Conservation (phyloP, 2,329 filamentous ascomycete species). For the Colletotrichum salicis region DNA sequence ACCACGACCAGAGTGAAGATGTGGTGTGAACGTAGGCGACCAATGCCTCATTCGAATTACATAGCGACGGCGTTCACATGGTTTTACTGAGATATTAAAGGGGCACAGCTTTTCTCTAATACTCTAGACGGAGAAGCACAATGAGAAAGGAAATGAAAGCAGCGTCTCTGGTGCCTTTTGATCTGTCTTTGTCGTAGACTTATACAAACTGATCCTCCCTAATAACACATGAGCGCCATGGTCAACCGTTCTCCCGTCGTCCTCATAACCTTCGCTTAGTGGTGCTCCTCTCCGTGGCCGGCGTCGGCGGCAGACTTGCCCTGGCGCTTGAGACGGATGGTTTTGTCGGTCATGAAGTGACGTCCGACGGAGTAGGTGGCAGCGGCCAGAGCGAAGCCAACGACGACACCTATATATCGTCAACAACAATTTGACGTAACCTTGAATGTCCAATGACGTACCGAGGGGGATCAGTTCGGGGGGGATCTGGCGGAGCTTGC, state of each 20-base stretch:
- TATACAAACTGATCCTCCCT: slow-evolving; percentile 35
- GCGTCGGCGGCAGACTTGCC: slow-evolving; percentile 51
- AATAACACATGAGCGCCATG: slow-evolving; percentile 34
- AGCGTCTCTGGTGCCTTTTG: slow-evolving; percentile 31
- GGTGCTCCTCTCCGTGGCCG: slow-evolving; percentile 47
- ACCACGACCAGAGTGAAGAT: slow-evolving; percentile 76
- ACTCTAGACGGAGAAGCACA: slow-evolving; percentile 13
- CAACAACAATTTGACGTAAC: neutral
- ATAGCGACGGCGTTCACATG: slow-evolving; percentile 59
- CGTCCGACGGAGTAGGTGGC: slow-evolving; percentile 83
- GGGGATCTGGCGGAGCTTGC: slow-evolving; percentile 88
- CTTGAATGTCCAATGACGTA: slow-evolving; percentile 59
- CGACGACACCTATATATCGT: slow-evolving; percentile 75
- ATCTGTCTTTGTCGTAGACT: slow-evolving; percentile 36
- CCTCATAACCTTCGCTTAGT: slow-evolving; percentile 42
- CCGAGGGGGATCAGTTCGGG: slow-evolving; percentile 94
- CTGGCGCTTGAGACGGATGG: slow-evolving; percentile 85
- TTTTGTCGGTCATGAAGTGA: slow-evolving; percentile 92
- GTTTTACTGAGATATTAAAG: slow-evolving; percentile 35
- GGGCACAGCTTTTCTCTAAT: slow-evolving; percentile 14
- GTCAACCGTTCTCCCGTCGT: slow-evolving; percentile 26
- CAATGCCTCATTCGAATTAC: slow-evolving; percentile 42
- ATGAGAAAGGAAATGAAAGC: slow-evolving; percentile 32
- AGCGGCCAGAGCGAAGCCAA: slow-evolving; percentile 83
- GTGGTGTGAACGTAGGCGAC: slow-evolving; percentile 35